Evolutionary conservation across 768 basidiomycete species (phyloP).

Genomic region (Agrocybe chaxingu): DNA sequence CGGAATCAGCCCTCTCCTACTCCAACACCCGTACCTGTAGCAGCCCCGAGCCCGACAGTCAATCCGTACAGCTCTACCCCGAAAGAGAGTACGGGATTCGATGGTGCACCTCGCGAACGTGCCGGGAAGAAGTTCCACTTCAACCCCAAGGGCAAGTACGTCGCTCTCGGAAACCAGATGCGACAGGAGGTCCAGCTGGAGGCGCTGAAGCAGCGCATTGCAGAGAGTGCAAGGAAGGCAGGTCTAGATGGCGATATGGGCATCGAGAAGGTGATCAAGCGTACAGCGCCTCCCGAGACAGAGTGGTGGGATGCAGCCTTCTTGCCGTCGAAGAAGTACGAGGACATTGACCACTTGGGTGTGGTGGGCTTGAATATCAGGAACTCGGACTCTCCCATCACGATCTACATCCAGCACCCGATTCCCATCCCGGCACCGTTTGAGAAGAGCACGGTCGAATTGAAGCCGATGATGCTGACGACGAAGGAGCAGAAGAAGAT

Average conservation of each 20-base stretch:
- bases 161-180: slow-evolving; percentile 67
- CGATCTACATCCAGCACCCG: slow-evolving; percentile 92
- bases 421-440: slow-evolving; percentile 92
- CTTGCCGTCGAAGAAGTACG: slow-evolving; percentile 77
- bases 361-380: slow-evolving; percentile 61
- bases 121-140: slow-evolving; percentile 74
- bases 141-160: slow-evolving; percentile 91
- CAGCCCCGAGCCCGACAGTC: slow-evolving; percentile 43
- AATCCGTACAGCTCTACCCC: slow-evolving; percentile 76
- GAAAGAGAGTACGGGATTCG: slow-evolving; percentile 60
- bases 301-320: slow-evolving; percentile 98
- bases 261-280: slow-evolving; percentile 86
- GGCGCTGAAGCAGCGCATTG: slow-evolving; percentile 88
- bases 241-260: slow-evolving; percentile 93
- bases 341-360: slow-evolving; percentile 58
- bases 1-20: slow-evolving; percentile 42
- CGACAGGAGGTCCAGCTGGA: slow-evolving; percentile 80
- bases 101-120: slow-evolving; percentile 72
- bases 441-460: slow-evolving; percentile 74
- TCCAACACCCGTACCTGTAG: slow-evolving; percentile 44
- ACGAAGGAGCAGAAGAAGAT: slow-evolving; percentile 99
- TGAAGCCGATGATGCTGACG: slow-evolving; percentile 89
- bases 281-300: slow-evolving; percentile 80
- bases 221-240: slow-evolving; percentile 88
- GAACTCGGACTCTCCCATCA: slow-evolving; percentile 70